Conservation (phyloP, 768 basidiomycete species). For the Tricholoma furcatifolium region DNA sequence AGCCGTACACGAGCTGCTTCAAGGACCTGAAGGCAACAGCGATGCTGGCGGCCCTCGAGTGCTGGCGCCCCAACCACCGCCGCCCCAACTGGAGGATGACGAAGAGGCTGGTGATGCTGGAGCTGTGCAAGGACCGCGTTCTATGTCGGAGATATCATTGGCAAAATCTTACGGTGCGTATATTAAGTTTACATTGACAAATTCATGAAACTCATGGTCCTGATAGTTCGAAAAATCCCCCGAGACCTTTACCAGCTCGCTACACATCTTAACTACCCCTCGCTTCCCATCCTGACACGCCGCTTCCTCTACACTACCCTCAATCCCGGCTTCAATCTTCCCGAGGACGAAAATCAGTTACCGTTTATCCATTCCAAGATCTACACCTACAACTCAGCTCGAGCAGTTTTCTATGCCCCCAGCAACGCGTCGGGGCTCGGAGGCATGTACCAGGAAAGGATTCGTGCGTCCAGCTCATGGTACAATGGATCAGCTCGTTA, state of each 20-base stretch:
- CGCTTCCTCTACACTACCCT: conserved; percentile 26
- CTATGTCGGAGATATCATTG: conserved; percentile 4
- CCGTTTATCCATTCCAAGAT: conserved; percentile 18
- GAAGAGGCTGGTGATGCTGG: conserved; percentile 3
- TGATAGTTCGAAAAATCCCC: neutral
- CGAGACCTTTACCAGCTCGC: conserved; percentile 12
- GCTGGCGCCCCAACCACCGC: neutral
- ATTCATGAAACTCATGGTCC: neutral
- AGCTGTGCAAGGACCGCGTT: conserved; percentile 6
- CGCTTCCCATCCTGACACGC: conserved; percentile 18
- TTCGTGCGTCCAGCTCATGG: conserved; percentile 27
- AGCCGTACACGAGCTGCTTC: neutral
- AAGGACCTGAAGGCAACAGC: no score
- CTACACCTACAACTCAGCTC: no score
- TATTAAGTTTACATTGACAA: conserved; percentile 5
- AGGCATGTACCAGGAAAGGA: conserved; percentile 22
- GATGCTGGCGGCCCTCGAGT: neutral
- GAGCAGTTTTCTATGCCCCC: conserved; percentile 26
- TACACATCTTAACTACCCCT: conserved; percentile 14
- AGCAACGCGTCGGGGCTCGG: conserved; percentile 19
- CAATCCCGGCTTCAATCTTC: conserved; percentile 12
- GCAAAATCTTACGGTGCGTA: conserved; percentile 7
- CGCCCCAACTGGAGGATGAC: neutral
- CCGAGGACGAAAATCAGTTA: conserved; percentile 4
- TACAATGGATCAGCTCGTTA: conserved; percentile 17